Base-by-base conservation (phyloP, 177 flowering plant species). In the Tripterygium wilfordii region DNA sequence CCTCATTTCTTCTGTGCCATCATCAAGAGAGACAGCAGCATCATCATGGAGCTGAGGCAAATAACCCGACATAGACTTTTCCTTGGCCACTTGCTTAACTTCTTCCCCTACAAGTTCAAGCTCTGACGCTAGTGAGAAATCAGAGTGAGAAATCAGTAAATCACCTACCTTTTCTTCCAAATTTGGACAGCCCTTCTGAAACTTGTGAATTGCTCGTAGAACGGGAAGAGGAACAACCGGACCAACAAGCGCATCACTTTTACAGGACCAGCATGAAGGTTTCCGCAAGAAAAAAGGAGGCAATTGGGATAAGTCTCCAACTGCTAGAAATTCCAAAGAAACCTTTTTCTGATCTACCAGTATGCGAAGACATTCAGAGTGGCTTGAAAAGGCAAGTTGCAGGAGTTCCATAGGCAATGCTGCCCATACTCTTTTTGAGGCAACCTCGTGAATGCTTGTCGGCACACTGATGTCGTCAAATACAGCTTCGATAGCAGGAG, bases 191-290 rank as follows among this genome's bases (percentile, higher is more conserved):
- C 64, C 54, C 24, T 48, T 49, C 15, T 26, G 45, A 32, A 68
- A 39, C 27, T 69, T 70, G 16, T 46, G 44, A 51, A 82, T 72
- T 32, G 64, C 30, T 14, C 54, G 56, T 17, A 79, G 60, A 36
- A 80, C 23, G n/a, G 77, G 79, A 41, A 80, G 80, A 28, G 96
- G 94, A 62, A 84, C 61, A 32, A 69, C 72, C 5, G 97, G 97
- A 49, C 92, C 97, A 6, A 83, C 79, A 51, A 76, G 56, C 25
- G 51, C 47, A 54, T 65, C 61, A 53, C 60, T 35, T 65, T 66
- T 80, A 47, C 61, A 78, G 58, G 83, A 71, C 14, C 68, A 68
- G 33, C 39, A 31, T 4, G 78, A 77, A 41, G 86, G 78, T 46
- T 57, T 58, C 57, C 83, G 67, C 29, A 70, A 53, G 36, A 63